Conservation (phyloP, 441 rosid genomes). For the Biscutella laevigata region DNA sequence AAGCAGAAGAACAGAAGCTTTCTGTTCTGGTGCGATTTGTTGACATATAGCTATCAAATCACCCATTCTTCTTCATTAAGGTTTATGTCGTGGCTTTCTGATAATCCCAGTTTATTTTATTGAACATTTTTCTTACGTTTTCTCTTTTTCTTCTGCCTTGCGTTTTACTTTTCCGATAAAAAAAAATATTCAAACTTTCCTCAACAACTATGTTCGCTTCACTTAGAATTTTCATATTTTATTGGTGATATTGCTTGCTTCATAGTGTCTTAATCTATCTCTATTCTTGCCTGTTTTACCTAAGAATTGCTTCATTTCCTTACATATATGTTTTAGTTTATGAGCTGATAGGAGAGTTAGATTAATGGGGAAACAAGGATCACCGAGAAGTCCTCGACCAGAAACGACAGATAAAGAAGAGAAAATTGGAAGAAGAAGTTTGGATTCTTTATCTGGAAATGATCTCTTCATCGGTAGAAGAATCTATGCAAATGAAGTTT, state of each 20-base stretch:
- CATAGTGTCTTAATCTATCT: too few species aligned
- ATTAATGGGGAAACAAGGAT: conserved; percentile 46
- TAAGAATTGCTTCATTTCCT: too few species aligned
- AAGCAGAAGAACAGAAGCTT: conserved; percentile 22
- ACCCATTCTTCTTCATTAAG: conserved; percentile 34
- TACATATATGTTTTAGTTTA: conserved; percentile 4
- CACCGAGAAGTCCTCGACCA: conserved; percentile 34
- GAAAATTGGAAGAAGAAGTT: conserved; percentile 25
- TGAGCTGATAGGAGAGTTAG: conserved; percentile 6
- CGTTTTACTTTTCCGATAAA: conserved; percentile 36
- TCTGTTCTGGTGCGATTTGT: conserved; percentile 36
- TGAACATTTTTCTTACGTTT: conserved; percentile 3
- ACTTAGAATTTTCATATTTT: conserved; percentile 33
- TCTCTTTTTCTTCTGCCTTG: conserved; percentile 33
- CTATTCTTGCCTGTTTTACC: too few species aligned
- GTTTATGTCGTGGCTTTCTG: conserved; percentile 22
- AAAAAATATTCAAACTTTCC: conserved; percentile 9
- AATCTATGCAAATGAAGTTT: conserved; percentile 34
- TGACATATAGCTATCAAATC: conserved; percentile 35
- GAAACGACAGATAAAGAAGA: conserved; percentile 14
- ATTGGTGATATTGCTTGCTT: conserved; percentile 15
- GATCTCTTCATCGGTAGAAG: conserved; percentile 59
- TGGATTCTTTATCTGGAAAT: conserved; percentile 32
- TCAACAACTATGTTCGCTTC: conserved; percentile 47
- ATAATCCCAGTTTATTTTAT: conserved; percentile 7